Percentiles rank a stretch among this genome's conserved stretches.
phyloP scores from a whole-genome alignment of 179 eudicot species.

The Beta lomatogona region DNA sequence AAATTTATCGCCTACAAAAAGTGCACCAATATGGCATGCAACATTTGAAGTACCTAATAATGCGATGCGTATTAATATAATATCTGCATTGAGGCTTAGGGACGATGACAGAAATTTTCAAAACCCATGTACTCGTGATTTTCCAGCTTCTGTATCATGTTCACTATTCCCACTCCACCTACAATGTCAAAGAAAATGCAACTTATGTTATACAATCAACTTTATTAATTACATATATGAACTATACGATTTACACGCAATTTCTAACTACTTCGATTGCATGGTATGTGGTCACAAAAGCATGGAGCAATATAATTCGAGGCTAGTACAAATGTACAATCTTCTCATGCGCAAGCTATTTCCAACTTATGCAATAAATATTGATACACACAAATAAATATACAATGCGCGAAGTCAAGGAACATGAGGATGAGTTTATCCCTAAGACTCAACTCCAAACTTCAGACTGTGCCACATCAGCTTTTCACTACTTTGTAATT shows the following conservation, averaged over 20 bases:
- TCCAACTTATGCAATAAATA: neutral
- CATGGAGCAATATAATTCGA: too few species aligned
- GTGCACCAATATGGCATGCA: neutral
- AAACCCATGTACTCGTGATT: conserved; percentile 64
- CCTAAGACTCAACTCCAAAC: too few species aligned
- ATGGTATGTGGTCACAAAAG: neutral
- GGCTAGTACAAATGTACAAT: too few species aligned
- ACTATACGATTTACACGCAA: neutral
- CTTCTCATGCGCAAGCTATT: neutral
- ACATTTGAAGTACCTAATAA: neutral
- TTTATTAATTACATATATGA: too few species aligned
- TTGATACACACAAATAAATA: too few species aligned
- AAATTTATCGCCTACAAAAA: neutral
- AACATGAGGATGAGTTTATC: too few species aligned
- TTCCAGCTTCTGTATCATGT: conserved; percentile 51
- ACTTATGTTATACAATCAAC: neutral
- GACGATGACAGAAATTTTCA: conserved; percentile 43
- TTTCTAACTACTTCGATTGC: neutral
- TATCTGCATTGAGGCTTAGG: neutral
- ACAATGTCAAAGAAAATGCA: conserved; percentile 5
- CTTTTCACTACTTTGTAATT: too few species aligned
- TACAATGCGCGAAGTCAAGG: too few species aligned
- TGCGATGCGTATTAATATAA: neutral
- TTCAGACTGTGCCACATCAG: too few species aligned
- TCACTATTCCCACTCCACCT: conserved; percentile 63